phyloP scores from a whole-genome alignment of 2,329 filamentous ascomycete species.

The Cladophialophora yegresii region DNA sequence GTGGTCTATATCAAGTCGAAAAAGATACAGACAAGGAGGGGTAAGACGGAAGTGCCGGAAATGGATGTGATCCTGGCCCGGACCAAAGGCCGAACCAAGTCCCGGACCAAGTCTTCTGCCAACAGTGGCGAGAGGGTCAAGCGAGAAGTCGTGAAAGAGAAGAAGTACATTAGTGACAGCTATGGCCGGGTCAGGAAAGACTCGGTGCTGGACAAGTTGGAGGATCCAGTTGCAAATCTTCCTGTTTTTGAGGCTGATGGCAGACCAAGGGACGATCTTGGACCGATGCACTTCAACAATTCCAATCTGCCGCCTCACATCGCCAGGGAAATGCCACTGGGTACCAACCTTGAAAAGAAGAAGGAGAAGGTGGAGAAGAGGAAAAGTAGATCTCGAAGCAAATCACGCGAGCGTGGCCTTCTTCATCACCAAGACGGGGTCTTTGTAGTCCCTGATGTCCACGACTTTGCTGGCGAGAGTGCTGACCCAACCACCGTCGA shows the following conservation, averaged over 20 bases:
- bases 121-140: slow-evolving; percentile 15
- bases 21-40: slow-evolving; percentile 17
- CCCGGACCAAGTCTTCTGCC: slow-evolving; percentile 19
- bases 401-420: slow-evolving; percentile 21
- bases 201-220: slow-evolving; percentile 28
- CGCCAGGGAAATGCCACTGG: slow-evolving; percentile 32
- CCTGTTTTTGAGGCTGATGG: slow-evolving; percentile 30
- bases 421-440: slow-evolving; percentile 21
- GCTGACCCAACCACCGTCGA: slow-evolving; percentile 21
- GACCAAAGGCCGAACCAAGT: slow-evolving; percentile 10
- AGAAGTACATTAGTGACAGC: slow-evolving; percentile 19
- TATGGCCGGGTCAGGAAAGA: slow-evolving; percentile 27
- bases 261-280: slow-evolving; percentile 29
- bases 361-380: slow-evolving; percentile 29
- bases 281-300: slow-evolving; percentile 30
- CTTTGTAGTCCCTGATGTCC: slow-evolving; percentile 19
- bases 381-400: slow-evolving; percentile 25
- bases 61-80: slow-evolving; percentile 33
- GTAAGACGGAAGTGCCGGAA: slow-evolving; percentile 25
- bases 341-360: slow-evolving; percentile 28
- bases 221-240: slow-evolving; percentile 31
- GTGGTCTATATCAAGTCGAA: slow-evolving; percentile 30
- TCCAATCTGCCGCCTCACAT: slow-evolving; percentile 34
- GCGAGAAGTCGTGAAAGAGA: slow-evolving; percentile 18
- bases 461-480: slow-evolving; percentile 13